These are phyloP conservation scores for Theobroma cacao DNA, from an alignment of 345 rosid species.

Conservation along the genomic window DNA sequence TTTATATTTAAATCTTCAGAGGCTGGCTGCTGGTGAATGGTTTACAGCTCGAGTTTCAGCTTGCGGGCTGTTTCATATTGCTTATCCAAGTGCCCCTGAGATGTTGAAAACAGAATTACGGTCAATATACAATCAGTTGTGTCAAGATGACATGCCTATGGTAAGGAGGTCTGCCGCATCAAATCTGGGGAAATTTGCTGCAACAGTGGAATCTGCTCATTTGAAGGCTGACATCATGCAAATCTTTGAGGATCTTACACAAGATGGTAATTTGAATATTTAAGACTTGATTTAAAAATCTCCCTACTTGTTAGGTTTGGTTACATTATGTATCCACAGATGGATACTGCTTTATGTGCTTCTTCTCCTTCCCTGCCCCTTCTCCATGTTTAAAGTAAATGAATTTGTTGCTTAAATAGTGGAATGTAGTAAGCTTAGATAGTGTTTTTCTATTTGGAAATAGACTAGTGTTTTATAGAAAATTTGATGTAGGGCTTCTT, in stretches of 20 bases:
- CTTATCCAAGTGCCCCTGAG: conserved; percentile 88
- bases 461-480: neutral
- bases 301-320: neutral
- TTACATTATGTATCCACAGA: neutral
- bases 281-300: neutral
- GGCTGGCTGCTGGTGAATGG: conserved; percentile 98
- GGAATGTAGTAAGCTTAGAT: neutral
- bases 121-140: conserved; percentile 63
- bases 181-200: conserved; percentile 92
- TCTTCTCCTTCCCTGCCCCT: neutral
- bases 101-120: conserved; percentile 66
- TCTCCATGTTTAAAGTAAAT: neutral
- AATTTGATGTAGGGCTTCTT: neutral
- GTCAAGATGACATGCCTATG: conserved; percentile 99
- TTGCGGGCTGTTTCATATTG: conserved; percentile 89
- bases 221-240: conserved; percentile 85
- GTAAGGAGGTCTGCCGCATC: conserved; percentile 96
- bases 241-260: conserved; percentile 90
- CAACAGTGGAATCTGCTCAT: conserved; percentile 78
- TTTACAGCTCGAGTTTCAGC: conserved; percentile 93
- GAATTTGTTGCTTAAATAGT: neutral
- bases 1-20: conserved; percentile 34
- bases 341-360: neutral
- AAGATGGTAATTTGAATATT: conserved; percentile 63
- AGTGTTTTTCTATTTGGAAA: neutral